Percentiles rank a stretch among this genome's conserved stretches.
Evolutionary conservation across 345 rosid genomes (phyloP).

Genomic region (Ailanthus altissimus): DNA sequence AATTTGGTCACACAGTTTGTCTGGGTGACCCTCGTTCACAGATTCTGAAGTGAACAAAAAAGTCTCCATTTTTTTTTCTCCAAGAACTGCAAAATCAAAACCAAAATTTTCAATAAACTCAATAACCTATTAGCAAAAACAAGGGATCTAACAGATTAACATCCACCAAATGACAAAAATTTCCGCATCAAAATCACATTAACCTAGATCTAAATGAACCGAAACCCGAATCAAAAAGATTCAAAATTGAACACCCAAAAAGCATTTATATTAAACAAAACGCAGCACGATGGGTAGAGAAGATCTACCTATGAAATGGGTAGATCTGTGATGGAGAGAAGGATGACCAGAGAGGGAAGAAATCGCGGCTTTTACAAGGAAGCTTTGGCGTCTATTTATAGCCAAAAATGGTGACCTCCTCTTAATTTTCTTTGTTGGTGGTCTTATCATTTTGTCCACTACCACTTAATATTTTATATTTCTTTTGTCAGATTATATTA

Average conservation of each 20-base stretch:
- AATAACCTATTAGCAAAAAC: neutral
- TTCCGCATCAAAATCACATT: neutral
- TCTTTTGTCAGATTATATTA: too few relatives aligned
- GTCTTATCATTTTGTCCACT: too few relatives aligned
- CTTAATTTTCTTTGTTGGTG: too few relatives aligned
- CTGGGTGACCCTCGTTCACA: conserved; percentile 39
- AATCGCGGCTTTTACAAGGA: neutral
- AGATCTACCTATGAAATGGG: neutral
- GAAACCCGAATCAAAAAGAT: neutral
- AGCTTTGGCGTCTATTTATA: conserved; percentile 1
- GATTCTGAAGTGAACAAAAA: conserved; percentile 38
- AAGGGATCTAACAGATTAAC: neutral
- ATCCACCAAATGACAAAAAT: neutral
- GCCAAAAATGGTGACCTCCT: neutral
- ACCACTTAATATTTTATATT: too few relatives aligned
- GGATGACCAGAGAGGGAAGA: neutral
- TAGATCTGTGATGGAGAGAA: neutral
- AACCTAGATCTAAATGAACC: neutral
- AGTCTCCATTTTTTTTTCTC: conserved; percentile 30
- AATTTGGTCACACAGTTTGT: conserved; percentile 35
- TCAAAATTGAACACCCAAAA: neutral
- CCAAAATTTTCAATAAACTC: neutral
- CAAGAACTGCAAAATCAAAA: conserved; percentile 4
- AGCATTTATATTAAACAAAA: neutral
- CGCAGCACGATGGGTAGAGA: neutral